A percentile compares a stretch with the other conserved stretches of the same genome.
These are phyloP conservation scores for Nicotiana paniculata DNA, from an alignment of 257 asterid species.

Conservation along the genomic window DNA sequence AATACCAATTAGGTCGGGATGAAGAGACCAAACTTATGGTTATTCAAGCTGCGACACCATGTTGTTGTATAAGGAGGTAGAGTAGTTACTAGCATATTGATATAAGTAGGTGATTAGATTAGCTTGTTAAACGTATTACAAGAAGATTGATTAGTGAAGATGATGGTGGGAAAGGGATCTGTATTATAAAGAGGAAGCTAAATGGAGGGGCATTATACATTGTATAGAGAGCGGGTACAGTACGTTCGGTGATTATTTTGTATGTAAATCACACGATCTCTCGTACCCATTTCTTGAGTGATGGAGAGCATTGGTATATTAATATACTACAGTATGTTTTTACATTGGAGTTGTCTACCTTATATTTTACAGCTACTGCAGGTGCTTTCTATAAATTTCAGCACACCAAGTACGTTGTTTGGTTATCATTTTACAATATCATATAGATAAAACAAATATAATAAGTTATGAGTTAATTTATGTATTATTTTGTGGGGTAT, in stretches of 20 bases:
- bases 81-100: conserved; percentile 4
- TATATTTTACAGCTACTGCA: background rate
- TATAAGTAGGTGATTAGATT: background rate
- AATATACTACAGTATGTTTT: background rate
- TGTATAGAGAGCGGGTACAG: background rate
- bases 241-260: background rate
- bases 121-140: background rate
- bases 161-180: conserved; percentile 5
- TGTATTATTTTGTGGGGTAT: no score
- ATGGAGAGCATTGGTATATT: background rate
- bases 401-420: no score
- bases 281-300: background rate
- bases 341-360: background rate
- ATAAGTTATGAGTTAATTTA: no score
- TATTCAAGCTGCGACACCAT: background rate
- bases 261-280: conserved; percentile 9
- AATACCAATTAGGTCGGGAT: background rate
- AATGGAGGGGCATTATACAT: background rate
- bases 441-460: no score
- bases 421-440: no score
- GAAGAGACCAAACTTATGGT: background rate
- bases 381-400: no score
- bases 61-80: background rate
- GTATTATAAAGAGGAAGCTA: background rate
- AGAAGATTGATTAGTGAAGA: background rate